Conservation (phyloP, 768 basidiomycete genomes). For the Hypholoma fasciculare region DNA sequence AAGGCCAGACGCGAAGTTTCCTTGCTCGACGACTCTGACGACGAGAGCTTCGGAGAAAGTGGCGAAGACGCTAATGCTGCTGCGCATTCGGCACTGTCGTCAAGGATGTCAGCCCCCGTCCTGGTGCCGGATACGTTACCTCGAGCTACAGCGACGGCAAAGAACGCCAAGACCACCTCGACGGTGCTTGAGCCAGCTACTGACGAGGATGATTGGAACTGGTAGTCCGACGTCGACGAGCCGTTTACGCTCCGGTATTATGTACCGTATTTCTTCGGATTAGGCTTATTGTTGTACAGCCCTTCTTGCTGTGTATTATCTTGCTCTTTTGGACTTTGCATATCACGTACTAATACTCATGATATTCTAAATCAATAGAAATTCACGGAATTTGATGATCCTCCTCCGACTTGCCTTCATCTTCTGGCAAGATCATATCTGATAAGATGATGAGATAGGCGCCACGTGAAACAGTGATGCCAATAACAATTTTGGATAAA, state of each 20-base stretch:
- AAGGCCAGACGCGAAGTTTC: constrained; percentile 13
- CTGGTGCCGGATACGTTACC: constrained; percentile 20
- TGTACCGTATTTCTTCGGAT: not conserved
- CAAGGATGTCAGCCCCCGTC: constrained; percentile 10
- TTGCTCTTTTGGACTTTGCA: not conserved
- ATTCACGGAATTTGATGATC: not conserved
- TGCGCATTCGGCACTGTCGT: constrained; percentile 11
- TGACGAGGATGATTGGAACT: constrained; percentile 64
- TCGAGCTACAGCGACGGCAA: constrained; percentile 4
- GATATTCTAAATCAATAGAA: too few relatives aligned
- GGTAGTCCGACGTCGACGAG: constrained; percentile 34
- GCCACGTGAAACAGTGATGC: not conserved
- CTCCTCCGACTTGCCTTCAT: too few relatives aligned
- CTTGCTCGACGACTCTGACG: constrained; percentile 40
- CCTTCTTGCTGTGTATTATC: not conserved
- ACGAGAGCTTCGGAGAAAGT: constrained; percentile 14
- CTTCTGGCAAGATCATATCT: not conserved
- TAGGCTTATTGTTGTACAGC: not conserved
- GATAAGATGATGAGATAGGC: not conserved
- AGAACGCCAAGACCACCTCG: not conserved
- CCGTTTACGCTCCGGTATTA: not conserved
- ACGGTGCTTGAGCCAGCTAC: constrained; percentile 13
- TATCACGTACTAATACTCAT: not conserved
- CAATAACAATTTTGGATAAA: not conserved
- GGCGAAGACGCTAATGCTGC: constrained; percentile 21